Conservation (phyloP, 2,329 filamentous ascomycete genomes). For the Berkeleyomyces rouxiae region DNA sequence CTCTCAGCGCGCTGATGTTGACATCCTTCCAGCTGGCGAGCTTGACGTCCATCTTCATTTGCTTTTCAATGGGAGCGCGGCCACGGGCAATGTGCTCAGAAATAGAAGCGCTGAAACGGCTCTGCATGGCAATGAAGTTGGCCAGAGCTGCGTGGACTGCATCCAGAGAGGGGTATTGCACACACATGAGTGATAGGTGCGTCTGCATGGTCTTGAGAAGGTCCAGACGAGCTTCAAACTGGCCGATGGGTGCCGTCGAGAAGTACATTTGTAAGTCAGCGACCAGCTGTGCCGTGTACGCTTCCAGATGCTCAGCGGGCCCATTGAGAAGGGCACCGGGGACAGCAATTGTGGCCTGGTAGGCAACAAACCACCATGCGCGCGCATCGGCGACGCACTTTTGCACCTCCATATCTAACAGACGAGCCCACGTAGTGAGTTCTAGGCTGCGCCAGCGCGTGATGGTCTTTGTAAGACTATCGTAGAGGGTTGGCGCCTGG, state of each 20-base stretch:
- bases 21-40: slow-evolving; percentile 97
- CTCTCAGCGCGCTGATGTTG: slow-evolving; percentile 74
- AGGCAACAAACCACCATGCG: slow-evolving; percentile 94
- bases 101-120: slow-evolving; percentile 51
- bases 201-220: slow-evolving; percentile 49
- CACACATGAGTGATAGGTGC: slow-evolving; percentile 43
- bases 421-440: slow-evolving; percentile 73
- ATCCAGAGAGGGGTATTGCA: slow-evolving; percentile 39
- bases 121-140: slow-evolving; percentile 65
- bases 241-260: slow-evolving; percentile 59
- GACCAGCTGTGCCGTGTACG: slow-evolving; percentile 53
- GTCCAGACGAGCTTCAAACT: slow-evolving; percentile 56
- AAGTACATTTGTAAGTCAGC: slow-evolving; percentile 67
- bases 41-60: slow-evolving; percentile 82
- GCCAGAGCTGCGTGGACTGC: slow-evolving; percentile 47
- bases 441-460: slow-evolving; percentile 85
- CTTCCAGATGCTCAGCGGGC: slow-evolving; percentile 36
- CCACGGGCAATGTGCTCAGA: slow-evolving; percentile 48
- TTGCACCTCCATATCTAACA: slow-evolving; percentile 69
- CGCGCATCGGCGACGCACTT: slow-evolving; percentile 63
- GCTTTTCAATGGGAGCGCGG: slow-evolving; percentile 66
- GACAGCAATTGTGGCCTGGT: slow-evolving; percentile 69
- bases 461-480: slow-evolving; percentile 62
- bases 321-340: slow-evolving; percentile 49
- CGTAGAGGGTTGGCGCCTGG: slow-evolving; percentile 52